Evolutionary conservation across 2,329 filamentous ascomycete genomes (phyloP), one percentile per base, ranked within the genome.

Genomic region (Arthroderma uncinatum): DNA sequence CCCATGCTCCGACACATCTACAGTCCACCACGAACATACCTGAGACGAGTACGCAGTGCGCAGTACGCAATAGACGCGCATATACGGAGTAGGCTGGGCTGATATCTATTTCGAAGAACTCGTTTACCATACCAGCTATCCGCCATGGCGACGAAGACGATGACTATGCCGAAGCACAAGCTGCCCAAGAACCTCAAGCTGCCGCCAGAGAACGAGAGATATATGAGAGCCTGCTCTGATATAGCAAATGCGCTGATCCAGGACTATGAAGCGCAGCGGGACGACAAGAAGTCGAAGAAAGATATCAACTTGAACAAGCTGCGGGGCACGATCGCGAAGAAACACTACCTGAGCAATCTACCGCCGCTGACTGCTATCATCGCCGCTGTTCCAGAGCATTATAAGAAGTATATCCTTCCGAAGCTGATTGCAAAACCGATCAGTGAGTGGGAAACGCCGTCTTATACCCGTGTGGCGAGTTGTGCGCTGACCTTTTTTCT

Each of bases 371-470:
- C 92, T 7, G 92, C 93, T 59, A 98, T 98, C 68, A 97, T 98
- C 68, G 89, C 93, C 56, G 93, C 93, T 8, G 92, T 98, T 36
- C 94, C 94, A n/a, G 93, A 98, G 70, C 91, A 97, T 71, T 96
- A 97, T 76, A 98, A 97, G 78, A 98, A 97, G 76, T 97, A 97
- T 67, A 96, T 98, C 60, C 75, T 97, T 61, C 93, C 91, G 19
- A 95, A 95, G 74, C 78, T 98, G 61, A 90, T 98, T 65, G 93
- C 94, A 25, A 98, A 98, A 74, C 93, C 93, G 1, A 97, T 98
- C 59, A 81, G 88, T 86, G 79, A 66, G 80, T 76, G 25, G 19
- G 23, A 30, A 48, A 7, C 10, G 0, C 23, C 23, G 5, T n/a
- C 44, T 33, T 21, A 12, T 21, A 48, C 37, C 23, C 37, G 7